phyloP scores from a whole-genome alignment of 2,329 filamentous ascomycete species.

The Aspergillus thermomutatus region DNA sequence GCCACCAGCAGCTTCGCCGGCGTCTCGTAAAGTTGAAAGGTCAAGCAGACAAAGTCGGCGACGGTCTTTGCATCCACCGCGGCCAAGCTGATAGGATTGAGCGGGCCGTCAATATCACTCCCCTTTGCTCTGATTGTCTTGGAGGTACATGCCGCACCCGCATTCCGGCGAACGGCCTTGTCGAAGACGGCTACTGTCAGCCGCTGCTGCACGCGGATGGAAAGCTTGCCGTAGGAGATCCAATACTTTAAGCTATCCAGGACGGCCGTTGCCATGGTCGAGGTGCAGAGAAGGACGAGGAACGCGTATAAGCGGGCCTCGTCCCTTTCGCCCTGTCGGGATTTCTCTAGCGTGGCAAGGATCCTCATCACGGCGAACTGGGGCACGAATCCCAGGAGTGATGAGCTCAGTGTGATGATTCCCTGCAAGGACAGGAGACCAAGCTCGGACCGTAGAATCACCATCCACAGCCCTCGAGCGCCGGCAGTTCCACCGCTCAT shows the following conservation, averaged over 20 bases:
- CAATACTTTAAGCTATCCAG: conserved; percentile 46
- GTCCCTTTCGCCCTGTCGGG: conserved; percentile 42
- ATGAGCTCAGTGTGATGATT: conserved; percentile 50
- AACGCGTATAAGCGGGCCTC: conserved; percentile 27
- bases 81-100: too few species aligned
- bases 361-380: conserved; percentile 65
- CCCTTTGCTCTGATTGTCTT: too few species aligned
- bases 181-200: conserved; percentile 68
- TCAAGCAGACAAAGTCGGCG: too few species aligned
- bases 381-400: conserved; percentile 61
- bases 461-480: background rate
- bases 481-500: too few species aligned
- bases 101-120: too few species aligned
- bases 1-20: too few species aligned
- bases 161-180: conserved; percentile 49
- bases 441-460: background rate
- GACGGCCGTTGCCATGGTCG: conserved; percentile 46
- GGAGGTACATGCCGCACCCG: too few species aligned
- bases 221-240: conserved; percentile 58
- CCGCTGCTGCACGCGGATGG: conserved; percentile 63
- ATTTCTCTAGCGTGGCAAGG: conserved; percentile 58
- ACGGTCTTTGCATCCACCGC: too few species aligned
- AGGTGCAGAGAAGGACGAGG: conserved; percentile 52
- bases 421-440: conserved; percentile 55
- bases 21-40: too few species aligned